phyloP scores from a whole-genome alignment of 257 asterid genomes.

The Gentiana straminea region DNA sequence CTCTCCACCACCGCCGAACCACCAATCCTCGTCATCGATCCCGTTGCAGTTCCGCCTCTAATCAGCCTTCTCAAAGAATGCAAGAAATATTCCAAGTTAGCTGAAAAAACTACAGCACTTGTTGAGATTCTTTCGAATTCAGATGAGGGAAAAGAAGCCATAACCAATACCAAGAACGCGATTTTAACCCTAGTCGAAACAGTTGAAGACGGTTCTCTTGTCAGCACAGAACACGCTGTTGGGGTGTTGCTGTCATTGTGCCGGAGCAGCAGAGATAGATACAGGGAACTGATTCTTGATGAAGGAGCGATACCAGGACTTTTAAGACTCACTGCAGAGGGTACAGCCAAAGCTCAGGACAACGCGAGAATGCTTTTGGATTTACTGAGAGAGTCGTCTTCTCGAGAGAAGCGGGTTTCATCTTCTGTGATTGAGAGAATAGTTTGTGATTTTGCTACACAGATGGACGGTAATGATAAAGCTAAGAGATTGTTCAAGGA shows the following conservation, averaged over 20 bases:
- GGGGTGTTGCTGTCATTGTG: constrained; percentile 61
- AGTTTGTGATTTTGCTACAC: constrained; percentile 60
- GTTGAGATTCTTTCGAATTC: constrained; percentile 56
- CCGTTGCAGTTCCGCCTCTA: constrained; percentile 58
- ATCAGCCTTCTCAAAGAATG: constrained; percentile 66
- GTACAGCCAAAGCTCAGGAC: constrained; percentile 59
- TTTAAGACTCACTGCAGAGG: constrained; percentile 74
- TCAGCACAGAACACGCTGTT: constrained; percentile 69
- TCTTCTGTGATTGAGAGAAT: constrained; percentile 61
- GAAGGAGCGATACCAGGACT: constrained; percentile 94
- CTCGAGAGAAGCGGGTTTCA: constrained; percentile 39
- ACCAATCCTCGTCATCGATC: constrained; percentile 43
- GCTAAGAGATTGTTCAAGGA: constrained; percentile 68
- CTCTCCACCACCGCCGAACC: constrained; percentile 51
- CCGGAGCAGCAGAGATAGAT: constrained; percentile 58
- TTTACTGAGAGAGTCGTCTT: constrained; percentile 54
- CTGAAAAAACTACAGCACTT: constrained; percentile 71
- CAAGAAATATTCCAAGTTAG: constrained; percentile 76
- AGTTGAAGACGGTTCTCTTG: constrained; percentile 74
- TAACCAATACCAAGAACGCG: constrained; percentile 48
- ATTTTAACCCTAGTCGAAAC: constrained; percentile 71
- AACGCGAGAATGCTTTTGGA: constrained; percentile 67
- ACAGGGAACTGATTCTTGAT: constrained; percentile 61
- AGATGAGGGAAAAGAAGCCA: constrained; percentile 62
- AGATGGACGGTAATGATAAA: constrained; percentile 55